phyloP scores from a whole-genome alignment of 2,329 filamentous ascomycete genomes.

The Talaromyces funiculosus region DNA sequence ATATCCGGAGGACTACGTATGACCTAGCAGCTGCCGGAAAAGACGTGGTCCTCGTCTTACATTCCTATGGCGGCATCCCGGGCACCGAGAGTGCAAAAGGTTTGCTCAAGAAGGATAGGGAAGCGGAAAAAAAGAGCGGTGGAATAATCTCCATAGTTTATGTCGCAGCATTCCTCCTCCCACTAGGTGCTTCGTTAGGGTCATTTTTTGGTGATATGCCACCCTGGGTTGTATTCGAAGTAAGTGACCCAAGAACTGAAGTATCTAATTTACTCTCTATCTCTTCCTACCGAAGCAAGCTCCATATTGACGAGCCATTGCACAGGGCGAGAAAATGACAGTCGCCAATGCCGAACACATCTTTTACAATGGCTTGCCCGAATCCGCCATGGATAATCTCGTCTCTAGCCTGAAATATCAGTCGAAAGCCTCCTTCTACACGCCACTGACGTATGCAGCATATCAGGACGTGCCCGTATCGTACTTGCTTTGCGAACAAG shows the following conservation, averaged over 20 bases:
- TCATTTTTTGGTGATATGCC: not conserved
- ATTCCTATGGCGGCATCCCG: not conserved
- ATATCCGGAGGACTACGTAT: not conserved
- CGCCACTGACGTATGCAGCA: not conserved
- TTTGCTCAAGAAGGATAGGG: not conserved
- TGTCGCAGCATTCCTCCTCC: not conserved
- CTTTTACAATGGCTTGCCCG: not conserved
- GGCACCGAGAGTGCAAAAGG: not conserved
- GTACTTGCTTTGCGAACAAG: not conserved
- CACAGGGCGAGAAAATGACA: not conserved
- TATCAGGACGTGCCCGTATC: not conserved
- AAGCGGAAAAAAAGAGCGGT: not conserved
- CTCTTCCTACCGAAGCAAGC: not conserved
- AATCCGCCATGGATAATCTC: not conserved
- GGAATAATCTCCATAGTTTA: not conserved
- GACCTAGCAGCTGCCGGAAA: not conserved
- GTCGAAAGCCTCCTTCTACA: not conserved
- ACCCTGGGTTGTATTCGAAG: not conserved
- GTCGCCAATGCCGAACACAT: not conserved
- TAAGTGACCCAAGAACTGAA: not conserved
- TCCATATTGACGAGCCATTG: not conserved
- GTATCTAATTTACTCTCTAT: too few species aligned
- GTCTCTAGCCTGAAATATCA: not conserved
- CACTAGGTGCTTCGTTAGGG: not conserved
- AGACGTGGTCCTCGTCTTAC: not conserved